Percentiles rank a stretch among this genome's conserved stretches.
Evolutionary conservation across 192 early-diverging fungal species (phyloP).

Genomic region (Coemansia sp.): DNA sequence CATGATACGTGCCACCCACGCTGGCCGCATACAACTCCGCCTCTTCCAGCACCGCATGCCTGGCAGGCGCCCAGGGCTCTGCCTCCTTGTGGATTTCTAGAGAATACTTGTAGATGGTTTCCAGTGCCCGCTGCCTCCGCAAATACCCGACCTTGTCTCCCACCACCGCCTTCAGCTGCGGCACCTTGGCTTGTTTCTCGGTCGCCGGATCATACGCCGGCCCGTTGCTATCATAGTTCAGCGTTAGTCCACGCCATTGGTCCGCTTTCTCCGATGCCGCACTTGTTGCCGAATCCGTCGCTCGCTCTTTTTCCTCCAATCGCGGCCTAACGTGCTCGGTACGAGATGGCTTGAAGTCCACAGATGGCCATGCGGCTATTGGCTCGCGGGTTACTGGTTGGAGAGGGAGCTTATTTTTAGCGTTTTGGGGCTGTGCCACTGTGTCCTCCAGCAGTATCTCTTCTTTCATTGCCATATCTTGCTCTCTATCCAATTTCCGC

Average conservation of each 20-base stretch:
- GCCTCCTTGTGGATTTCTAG: not conserved
- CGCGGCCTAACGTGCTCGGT: not conserved
- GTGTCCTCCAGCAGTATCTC: not conserved
- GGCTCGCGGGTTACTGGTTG: no score
- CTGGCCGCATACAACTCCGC: slow-evolving; percentile 14
- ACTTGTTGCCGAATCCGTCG: not conserved
- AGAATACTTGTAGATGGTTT: slow-evolving; percentile 15
- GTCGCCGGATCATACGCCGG: slow-evolving; percentile 24
- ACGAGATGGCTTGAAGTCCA: not conserved
- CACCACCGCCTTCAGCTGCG: slow-evolving; percentile 32
- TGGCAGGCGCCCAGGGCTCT: slow-evolving; percentile 19
- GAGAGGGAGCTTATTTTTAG: no score
- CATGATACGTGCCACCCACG: slow-evolving; percentile 33
- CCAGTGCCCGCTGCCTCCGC: slow-evolving; percentile 26
- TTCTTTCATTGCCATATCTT: not conserved
- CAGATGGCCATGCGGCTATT: not conserved
- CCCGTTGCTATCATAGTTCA: slow-evolving; percentile 27
- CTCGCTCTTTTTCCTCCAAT: slow-evolving; percentile 6
- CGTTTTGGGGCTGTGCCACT: not conserved
- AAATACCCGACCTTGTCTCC: slow-evolving; percentile 32
- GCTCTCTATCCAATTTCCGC: not conserved
- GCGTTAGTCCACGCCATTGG: slow-evolving; percentile 30
- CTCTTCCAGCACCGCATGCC: slow-evolving; percentile 22
- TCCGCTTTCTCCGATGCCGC: not conserved
- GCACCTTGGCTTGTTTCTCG: slow-evolving; percentile 11